A percentile compares a stretch with the other conserved stretches of the same genome.
These are phyloP conservation scores for Rubia peregrina DNA, from an alignment of 305 asterid genomes.

Conservation along the genomic window DNA sequence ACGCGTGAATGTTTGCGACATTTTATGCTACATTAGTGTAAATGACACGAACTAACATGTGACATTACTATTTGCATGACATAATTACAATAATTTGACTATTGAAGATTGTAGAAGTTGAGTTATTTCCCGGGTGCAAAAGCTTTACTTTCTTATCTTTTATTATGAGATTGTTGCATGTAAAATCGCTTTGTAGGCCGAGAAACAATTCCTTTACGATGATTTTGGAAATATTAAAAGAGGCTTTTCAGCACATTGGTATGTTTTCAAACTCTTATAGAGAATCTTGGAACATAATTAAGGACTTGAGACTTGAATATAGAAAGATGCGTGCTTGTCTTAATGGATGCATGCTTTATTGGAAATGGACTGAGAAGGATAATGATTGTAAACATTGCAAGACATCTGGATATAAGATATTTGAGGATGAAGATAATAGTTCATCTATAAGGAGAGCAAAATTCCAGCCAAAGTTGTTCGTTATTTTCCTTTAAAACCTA, in stretches of 20 bases:
- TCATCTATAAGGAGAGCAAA: background rate
- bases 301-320: background rate
- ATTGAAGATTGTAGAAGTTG: background rate
- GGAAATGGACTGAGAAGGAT: background rate
- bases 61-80: too few species aligned
- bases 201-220: background rate
- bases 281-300: background rate
- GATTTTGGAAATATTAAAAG: background rate
- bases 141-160: background rate
- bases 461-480: background rate
- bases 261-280: background rate
- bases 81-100: background rate
- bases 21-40: too few species aligned
- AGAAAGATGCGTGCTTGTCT: background rate
- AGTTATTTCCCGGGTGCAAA: background rate
- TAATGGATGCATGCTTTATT: background rate
- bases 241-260: background rate
- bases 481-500: background rate
- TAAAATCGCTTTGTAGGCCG: background rate
- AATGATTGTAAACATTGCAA: background rate
- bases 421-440: background rate
- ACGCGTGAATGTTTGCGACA: too few species aligned
- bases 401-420: background rate
- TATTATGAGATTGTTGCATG: background rate
- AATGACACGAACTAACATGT: too few species aligned